Evolutionary conservation across 2,329 filamentous ascomycete species (phyloP), one percentile per base, ranked within the genome.

Genomic region (Madurella mycetomatis): DNA sequence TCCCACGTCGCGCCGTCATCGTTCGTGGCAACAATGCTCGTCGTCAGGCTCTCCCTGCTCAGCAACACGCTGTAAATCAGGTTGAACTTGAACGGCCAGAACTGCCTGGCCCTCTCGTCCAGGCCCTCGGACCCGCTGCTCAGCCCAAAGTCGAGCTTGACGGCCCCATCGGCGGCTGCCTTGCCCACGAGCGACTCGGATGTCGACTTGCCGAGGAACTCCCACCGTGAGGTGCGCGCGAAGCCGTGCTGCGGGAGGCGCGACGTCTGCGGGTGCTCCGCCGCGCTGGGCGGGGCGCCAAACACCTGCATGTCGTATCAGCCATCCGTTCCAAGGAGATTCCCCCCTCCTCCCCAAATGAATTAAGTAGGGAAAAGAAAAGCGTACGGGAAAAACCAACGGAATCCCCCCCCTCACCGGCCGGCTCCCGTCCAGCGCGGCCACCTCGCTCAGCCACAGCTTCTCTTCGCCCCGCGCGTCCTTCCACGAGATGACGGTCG

Each of bases 121-220:
- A 97, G 76, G 67, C 86, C 87, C 49, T 81, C 78, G 30, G 84
- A 81, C 13, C 46, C 54, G 7, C 51, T 54, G 49, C 87, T 90
- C 37, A 99, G 84, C 30, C 92, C 94, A 71, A 99, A 97, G 75
- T 99, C 94, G 57, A 99, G 85, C 79, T 95, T 96, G 61, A 97
- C 86, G 47, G 85, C 86, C 66, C 84, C 77, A 67, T 88, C 80
- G 58, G 75, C 76, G 44, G 71, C 71, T 54, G 62, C 73, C 56
- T 70, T 72, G 63, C 68, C 76, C 8, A 53, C 70, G 41, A 66
- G 61, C 9, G 76, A 80, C 69, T 91, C 86, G 5, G 81, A 83
- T n/a, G 82, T 85, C 7, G 86, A 90, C 74, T 92, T 95, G 67
- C 92, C 92, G 49, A 99, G 80, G 70, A 94, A 96, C 71, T 97